phyloP scores from a whole-genome alignment of 1,139 yeast species.

The Taiozyma sp. region DNA sequence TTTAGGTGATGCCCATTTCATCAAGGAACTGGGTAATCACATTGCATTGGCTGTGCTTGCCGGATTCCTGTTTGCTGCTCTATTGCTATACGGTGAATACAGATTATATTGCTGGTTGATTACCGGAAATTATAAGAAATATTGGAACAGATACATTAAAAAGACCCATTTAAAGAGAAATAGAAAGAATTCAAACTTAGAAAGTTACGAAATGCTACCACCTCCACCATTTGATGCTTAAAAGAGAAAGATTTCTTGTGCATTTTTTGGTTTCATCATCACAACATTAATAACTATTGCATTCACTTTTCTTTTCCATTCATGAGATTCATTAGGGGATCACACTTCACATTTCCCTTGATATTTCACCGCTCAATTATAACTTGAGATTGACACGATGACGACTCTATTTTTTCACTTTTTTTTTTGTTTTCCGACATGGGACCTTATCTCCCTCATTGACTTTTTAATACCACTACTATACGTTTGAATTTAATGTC shows the following conservation, averaged over 20 bases:
- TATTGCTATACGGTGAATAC: slow-evolving; percentile 59
- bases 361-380: too few relatives aligned
- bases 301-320: too few relatives aligned
- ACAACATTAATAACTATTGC: too few relatives aligned
- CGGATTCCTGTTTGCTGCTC: slow-evolving; percentile 58
- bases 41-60: slow-evolving; percentile 62
- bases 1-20: slow-evolving; percentile 73
- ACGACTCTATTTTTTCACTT: too few relatives aligned
- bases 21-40: slow-evolving; percentile 68
- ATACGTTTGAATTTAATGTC: too few relatives aligned
- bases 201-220: slow-evolving; percentile 15
- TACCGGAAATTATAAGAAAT: slow-evolving; percentile 18
- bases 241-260: neutral
- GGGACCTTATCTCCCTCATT: neutral
- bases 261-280: neutral
- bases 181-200: slow-evolving; percentile 24
- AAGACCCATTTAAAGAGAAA: slow-evolving; percentile 19
- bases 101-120: slow-evolving; percentile 44
- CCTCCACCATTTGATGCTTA: slow-evolving; percentile 1
- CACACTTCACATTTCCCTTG: too few relatives aligned
- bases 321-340: too few relatives aligned
- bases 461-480: neutral
- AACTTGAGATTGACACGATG: too few relatives aligned
- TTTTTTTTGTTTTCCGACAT: neutral
- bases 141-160: slow-evolving; percentile 13